Conservation (phyloP, 1,284 basidiomycete species). For the Ustilago esculenta region DNA sequence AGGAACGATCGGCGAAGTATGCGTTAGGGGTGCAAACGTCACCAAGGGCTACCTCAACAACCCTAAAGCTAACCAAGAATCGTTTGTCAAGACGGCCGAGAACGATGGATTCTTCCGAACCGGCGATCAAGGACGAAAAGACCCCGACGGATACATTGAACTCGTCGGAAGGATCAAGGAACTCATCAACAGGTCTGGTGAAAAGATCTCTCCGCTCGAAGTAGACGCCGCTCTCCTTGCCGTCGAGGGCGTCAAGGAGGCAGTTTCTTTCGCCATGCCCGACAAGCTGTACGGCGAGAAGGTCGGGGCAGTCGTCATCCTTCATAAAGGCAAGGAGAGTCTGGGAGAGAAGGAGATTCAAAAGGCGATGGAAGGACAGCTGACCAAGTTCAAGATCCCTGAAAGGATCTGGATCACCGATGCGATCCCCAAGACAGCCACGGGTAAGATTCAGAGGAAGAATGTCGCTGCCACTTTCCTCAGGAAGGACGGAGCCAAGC, state of each 20-base stretch:
- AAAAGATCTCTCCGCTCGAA: conserved; percentile 77
- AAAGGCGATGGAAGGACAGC: conserved; percentile 51
- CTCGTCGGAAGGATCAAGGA: conserved; percentile 67
- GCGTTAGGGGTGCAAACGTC: conserved; percentile 70
- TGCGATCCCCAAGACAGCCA: conserved; percentile 67
- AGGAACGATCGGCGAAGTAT: conserved; percentile 69
- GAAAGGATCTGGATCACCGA: conserved; percentile 67
- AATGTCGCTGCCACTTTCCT: conserved; percentile 61
- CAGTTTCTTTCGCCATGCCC: conserved; percentile 69
- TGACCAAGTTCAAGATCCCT: conserved; percentile 68
- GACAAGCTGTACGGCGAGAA: conserved; percentile 67
- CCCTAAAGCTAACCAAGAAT: conserved; percentile 67
- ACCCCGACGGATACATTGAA: conserved; percentile 73
- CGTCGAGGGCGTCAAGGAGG: conserved; percentile 71
- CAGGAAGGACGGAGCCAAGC: conserved; percentile 45
- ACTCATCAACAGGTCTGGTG: conserved; percentile 71
- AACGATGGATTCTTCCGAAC: conserved; percentile 71
- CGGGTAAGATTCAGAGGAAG: conserved; percentile 64
- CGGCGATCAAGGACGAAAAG: conserved; percentile 75
- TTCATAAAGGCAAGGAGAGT: conserved; percentile 37
- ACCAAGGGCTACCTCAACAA: conserved; percentile 70
- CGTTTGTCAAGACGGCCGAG: conserved; percentile 64
- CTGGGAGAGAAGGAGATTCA: conserved; percentile 57
- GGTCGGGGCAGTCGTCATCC: conserved; percentile 67
- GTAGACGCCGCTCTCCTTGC: conserved; percentile 71